phyloP scores from a whole-genome alignment of 2,329 filamentous ascomycete species.

The Arachnomyces sp. region DNA sequence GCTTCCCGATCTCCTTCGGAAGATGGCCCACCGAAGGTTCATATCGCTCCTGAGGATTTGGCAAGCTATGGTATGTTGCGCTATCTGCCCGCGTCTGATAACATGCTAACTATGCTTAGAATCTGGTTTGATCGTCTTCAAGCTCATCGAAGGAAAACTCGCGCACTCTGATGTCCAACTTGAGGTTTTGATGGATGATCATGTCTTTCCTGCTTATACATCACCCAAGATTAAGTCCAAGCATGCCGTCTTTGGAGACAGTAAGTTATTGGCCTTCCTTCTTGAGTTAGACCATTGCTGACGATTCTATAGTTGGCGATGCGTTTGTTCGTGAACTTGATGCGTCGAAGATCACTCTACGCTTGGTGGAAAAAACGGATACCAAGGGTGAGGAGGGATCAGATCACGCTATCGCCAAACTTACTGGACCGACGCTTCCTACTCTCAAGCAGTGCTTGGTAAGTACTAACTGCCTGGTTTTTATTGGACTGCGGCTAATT shows the following conservation, averaged over 20 bases:
- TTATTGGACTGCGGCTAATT: slow-evolving; percentile 5
- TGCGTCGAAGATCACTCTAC: slow-evolving; percentile 84
- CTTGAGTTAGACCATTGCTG: slow-evolving; percentile 5
- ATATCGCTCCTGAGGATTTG: slow-evolving; percentile 70
- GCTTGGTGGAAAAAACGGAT: slow-evolving; percentile 72
- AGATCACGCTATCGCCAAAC: slow-evolving; percentile 68
- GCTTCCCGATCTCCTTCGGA: slow-evolving; percentile 39
- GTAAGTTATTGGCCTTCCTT: slow-evolving; percentile 27
- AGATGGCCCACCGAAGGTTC: slow-evolving; percentile 64
- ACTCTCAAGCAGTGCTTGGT: slow-evolving; percentile 82
- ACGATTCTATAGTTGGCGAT: slow-evolving; percentile 57
- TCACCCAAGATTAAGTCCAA: slow-evolving; percentile 66
- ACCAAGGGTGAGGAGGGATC: slow-evolving; percentile 58
- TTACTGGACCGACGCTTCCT: slow-evolving; percentile 76
- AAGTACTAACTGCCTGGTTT: slow-evolving; percentile 29
- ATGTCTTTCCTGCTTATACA: slow-evolving; percentile 80
- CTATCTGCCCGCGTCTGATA: not conserved
- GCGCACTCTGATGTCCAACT: slow-evolving; percentile 66
- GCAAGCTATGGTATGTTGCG: slow-evolving; percentile 61
- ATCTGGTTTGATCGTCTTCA: slow-evolving; percentile 88
- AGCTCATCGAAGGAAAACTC: slow-evolving; percentile 81
- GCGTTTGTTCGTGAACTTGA: slow-evolving; percentile 96
- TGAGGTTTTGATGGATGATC: slow-evolving; percentile 89
- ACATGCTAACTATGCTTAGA: slow-evolving; percentile 46
- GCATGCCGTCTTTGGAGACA: slow-evolving; percentile 73